Evolutionary conservation across 1,284 basidiomycete genomes (phyloP), one percentile per base, ranked within the genome.

Genomic region (Ceratobasidium sp.): DNA sequence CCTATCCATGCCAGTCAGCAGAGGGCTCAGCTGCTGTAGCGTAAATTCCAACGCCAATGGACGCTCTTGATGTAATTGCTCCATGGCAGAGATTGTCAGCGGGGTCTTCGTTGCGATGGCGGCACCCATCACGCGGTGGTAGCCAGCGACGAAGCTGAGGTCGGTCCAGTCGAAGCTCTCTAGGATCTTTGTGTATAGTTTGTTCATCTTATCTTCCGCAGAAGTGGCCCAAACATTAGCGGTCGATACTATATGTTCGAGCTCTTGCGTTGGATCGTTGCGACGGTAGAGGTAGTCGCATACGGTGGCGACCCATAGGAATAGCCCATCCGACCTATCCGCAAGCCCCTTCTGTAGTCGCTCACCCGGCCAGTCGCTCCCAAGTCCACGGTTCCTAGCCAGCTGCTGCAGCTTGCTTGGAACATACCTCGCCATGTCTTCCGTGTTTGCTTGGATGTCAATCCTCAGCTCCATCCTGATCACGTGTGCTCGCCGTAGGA

Each of bases 241-340:
- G 6, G 35, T 15, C 0, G 49, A 54, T 10, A 80, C 39, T 33
- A 79, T 56, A 4, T 56, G 15, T 10, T 51, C 31, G 23, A 81
- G 76, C 42, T 79, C 78, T 47, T 64, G 71, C 31, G 76, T 73
- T 7, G 79, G 81, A 53, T 76, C 35, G 13, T 64, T 23, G 8
- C 65, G 33, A 11, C 23, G 31, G 20, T 23, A 17, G 1, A 82
- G 64, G 58, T 80, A 80, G n/a, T 79, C 76, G 45, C 66, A 79
- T 4, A 80, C 76, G 7, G 80, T 81, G 2, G 78, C 79, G 31
- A 79, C 80, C 81, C 81, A 82, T n/a, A 81, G 76, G 76, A 82
- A 81, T 15, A 81, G 66, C 10, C 81, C 81, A 17, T 76, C 81
- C 17, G 81, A 76, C 58, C 71, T 76, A 17, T n/a, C n/a, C 1